Evolutionary conservation across 1,284 basidiomycete species (phyloP).

Genomic region (Melampsora larici-populina): DNA sequence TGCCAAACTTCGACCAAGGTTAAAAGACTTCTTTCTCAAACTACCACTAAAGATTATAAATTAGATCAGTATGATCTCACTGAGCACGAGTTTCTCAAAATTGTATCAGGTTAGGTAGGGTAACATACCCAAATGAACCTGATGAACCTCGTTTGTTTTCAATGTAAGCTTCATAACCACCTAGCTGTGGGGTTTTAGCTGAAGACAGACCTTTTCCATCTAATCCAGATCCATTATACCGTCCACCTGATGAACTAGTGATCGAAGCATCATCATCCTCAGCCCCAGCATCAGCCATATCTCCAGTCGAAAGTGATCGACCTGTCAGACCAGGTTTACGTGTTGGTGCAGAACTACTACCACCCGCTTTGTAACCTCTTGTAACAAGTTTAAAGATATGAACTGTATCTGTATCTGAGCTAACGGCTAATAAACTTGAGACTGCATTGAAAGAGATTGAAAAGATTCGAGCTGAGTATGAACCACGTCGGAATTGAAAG

Average conservation of each 20-base stretch:
- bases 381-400: constrained; percentile 81
- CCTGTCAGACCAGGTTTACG: constrained; percentile 17
- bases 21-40: constrained; percentile 69
- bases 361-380: constrained; percentile 35
- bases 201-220: constrained; percentile 43
- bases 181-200: constrained; percentile 32
- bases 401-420: constrained; percentile 89
- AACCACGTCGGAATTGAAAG: constrained; percentile 89
- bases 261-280: constrained; percentile 31
- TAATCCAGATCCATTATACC: constrained; percentile 43
- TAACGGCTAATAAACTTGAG: constrained; percentile 78
- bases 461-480: constrained; percentile 79
- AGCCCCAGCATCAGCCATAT: constrained; percentile 34
- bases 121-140: constrained; percentile 41
- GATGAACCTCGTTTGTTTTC: constrained; percentile 48
- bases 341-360: constrained; percentile 15
- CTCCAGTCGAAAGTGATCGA: constrained; percentile 36
- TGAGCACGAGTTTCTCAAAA: not conserved
- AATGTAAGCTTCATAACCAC: constrained; percentile 55
- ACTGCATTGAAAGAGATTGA: constrained; percentile 88
- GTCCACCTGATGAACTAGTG: constrained; percentile 46
- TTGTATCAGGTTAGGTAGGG: constrained; percentile 1
- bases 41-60: constrained; percentile 59
- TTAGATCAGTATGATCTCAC: not conserved
- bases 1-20: constrained; percentile 74